phyloP scores from a whole-genome alignment of 257 asterid species.

The Vinca minor region DNA sequence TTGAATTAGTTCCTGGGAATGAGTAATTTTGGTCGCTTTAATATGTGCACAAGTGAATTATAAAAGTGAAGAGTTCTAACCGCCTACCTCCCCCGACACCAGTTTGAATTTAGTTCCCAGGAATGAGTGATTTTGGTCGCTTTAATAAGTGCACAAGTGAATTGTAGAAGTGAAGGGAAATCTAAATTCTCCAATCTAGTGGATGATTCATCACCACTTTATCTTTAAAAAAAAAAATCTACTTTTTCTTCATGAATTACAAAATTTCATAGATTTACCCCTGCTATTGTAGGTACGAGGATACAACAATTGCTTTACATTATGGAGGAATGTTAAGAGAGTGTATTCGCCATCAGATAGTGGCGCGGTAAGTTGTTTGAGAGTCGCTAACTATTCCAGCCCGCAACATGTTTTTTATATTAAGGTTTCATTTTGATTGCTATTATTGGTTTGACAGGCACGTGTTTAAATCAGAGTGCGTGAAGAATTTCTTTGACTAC shows the following conservation, averaged over 20 bases:
- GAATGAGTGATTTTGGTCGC: not conserved
- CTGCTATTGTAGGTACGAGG: slow-evolving; percentile 49
- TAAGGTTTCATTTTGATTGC: not conserved
- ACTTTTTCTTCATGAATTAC: not conserved
- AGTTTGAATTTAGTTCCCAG: not conserved
- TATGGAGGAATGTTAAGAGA: slow-evolving; percentile 85
- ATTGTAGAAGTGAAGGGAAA: not conserved
- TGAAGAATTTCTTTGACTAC: slow-evolving; percentile 63
- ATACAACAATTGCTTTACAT: slow-evolving; percentile 65
- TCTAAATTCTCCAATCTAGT: not conserved
- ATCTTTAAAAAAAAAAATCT: not conserved
- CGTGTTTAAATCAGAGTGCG: slow-evolving; percentile 50
- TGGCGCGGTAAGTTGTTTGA: slow-evolving; percentile 50
- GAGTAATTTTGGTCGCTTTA: not conserved
- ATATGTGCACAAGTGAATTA: not conserved
- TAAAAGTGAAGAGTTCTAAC: not conserved
- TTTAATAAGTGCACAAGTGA: not conserved
- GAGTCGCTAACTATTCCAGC: too few species aligned
- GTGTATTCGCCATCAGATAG: slow-evolving; percentile 81
- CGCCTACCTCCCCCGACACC: too few species aligned
- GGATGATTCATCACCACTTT: not conserved
- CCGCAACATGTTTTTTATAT: not conserved
- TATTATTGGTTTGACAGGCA: slow-evolving; percentile 30
- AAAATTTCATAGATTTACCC: not conserved
- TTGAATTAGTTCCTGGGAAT: not conserved